phyloP scores from a whole-genome alignment of 164 flowering plant species.

The grape (Vitis vinifera) region DNA sequence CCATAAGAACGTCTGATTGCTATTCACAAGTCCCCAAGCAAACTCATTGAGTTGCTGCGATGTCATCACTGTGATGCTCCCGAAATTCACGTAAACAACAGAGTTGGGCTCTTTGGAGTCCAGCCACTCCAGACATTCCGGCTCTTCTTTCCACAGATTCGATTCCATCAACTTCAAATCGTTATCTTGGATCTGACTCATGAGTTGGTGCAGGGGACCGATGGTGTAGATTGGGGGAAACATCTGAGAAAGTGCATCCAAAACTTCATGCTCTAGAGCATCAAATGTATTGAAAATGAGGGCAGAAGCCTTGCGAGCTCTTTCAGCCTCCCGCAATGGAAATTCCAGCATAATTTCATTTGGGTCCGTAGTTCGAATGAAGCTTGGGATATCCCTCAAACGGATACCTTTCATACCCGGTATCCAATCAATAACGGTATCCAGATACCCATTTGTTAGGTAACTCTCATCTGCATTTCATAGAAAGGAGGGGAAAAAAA shows the following conservation, averaged over 20 bases:
- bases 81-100: slow-evolving; percentile 54
- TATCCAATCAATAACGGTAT: slow-evolving; percentile 26
- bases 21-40: slow-evolving; percentile 58
- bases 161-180: slow-evolving; percentile 18
- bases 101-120: slow-evolving; percentile 32
- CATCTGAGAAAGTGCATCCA: slow-evolving; percentile 20
- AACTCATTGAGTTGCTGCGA: slow-evolving; percentile 37
- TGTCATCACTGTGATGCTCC: slow-evolving; percentile 48
- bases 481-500: not conserved
- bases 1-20: slow-evolving; percentile 47
- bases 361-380: slow-evolving; percentile 28
- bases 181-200: slow-evolving; percentile 7
- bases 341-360: slow-evolving; percentile 40
- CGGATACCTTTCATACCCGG: slow-evolving; percentile 29
- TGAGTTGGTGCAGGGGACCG: slow-evolving; percentile 40
- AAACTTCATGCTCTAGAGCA: slow-evolving; percentile 26
- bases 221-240: slow-evolving; percentile 29
- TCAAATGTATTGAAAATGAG: slow-evolving; percentile 43
- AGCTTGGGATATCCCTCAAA: slow-evolving; percentile 25
- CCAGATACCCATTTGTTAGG: slow-evolving; percentile 29
- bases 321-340: slow-evolving; percentile 1
- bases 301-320: slow-evolving; percentile 20
- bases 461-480: slow-evolving; percentile 25
- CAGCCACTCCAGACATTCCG: slow-evolving; percentile 49
- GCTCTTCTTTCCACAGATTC: slow-evolving; percentile 52